These are phyloP conservation scores for Mortierella sp. DNA, from an alignment of 371 early-diverging fungal species.

Conservation along the genomic window DNA sequence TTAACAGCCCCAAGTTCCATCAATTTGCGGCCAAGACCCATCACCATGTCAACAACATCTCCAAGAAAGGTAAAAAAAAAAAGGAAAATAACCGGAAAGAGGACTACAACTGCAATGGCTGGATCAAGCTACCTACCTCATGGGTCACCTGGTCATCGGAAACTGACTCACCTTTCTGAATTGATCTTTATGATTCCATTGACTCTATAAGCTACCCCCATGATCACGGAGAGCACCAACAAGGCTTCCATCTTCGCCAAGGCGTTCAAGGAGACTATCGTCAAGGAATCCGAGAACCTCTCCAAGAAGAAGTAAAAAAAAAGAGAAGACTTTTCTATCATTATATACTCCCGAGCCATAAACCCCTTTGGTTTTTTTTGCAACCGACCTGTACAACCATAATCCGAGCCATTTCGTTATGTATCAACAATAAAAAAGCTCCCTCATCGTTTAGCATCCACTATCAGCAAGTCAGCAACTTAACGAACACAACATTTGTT, in stretches of 20 bases:
- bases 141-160: neutral
- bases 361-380: neutral
- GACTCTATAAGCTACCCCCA: conserved; percentile 19
- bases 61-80: conserved; percentile 37
- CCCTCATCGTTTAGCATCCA: too few species aligned
- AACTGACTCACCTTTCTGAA: neutral
- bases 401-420: too few species aligned
- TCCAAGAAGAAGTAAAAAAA: conserved; percentile 48
- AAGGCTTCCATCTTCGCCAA: conserved; percentile 49
- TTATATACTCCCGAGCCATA: neutral
- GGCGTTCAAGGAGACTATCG: conserved; percentile 54
- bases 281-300: conserved; percentile 53
- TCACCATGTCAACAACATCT: conserved; percentile 44
- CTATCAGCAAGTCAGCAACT: too few species aligned
- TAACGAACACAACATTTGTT: too few species aligned
- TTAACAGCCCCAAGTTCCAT: conserved; percentile 53
- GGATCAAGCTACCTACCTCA: neutral
- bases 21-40: conserved; percentile 52
- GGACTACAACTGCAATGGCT: too few species aligned
- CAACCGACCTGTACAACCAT: too few species aligned
- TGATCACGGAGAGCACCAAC: conserved; percentile 40
- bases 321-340: neutral
- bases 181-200: neutral
- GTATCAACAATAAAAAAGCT: too few species aligned
- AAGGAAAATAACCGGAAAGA: neutral